Conservation (phyloP, 2,329 filamentous ascomycete species). For the Verticillium nubilum region DNA sequence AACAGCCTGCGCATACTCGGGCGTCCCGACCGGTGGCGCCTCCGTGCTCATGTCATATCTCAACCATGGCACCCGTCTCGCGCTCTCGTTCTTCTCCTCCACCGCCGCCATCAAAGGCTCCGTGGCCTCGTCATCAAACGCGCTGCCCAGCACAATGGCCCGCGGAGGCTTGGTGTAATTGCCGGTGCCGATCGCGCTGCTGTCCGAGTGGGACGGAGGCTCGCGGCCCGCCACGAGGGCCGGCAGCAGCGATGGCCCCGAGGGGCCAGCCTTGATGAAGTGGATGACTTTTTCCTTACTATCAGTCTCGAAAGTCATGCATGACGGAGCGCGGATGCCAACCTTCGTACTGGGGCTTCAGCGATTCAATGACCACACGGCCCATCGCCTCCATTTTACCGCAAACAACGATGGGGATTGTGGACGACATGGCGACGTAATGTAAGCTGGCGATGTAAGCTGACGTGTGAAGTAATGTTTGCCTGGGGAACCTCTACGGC, state of each 20-base stretch:
- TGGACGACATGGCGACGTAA: not conserved
- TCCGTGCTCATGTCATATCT: constrained; percentile 15
- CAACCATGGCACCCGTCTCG: constrained; percentile 15
- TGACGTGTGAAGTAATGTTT: not conserved
- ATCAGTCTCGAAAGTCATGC: not conserved
- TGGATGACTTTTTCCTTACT: constrained; percentile 6
- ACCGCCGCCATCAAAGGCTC: not conserved
- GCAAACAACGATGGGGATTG: constrained; percentile 17
- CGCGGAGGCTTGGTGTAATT: constrained; percentile 6
- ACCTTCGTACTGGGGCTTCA: constrained; percentile 21
- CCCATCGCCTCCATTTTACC: constrained; percentile 18
- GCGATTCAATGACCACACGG: constrained; percentile 13
- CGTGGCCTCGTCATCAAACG: constrained; percentile 5
- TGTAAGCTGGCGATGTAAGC: not conserved
- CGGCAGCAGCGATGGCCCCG: constrained; percentile 9
- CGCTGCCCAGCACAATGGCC: constrained; percentile 9
- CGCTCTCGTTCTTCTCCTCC: not conserved
- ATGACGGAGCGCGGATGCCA: not conserved
- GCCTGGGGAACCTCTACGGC: not conserved
- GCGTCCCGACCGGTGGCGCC: constrained; percentile 15
- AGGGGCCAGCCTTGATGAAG: constrained; percentile 7
- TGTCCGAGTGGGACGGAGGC: constrained; percentile 8
- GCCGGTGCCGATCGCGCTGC: constrained; percentile 11
- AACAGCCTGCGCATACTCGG: constrained; percentile 20
- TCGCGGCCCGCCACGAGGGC: constrained; percentile 5